phyloP scores from a whole-genome alignment of 345 rosid species.

The Rhodomyrtus tomentosa region DNA sequence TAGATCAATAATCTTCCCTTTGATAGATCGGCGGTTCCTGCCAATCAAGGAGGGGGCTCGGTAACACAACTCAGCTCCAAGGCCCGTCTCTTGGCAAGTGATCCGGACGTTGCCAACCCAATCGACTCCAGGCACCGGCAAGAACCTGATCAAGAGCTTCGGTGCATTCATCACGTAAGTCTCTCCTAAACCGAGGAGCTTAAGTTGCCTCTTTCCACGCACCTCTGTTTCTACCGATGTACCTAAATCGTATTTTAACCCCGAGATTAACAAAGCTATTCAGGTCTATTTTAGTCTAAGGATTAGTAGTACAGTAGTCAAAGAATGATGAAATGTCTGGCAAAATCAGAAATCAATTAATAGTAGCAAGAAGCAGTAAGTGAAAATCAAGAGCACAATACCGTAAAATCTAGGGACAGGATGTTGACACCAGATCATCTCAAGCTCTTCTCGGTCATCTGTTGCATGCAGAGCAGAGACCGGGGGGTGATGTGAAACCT shows the following conservation, averaged over 20 bases:
- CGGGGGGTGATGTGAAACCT: constrained; percentile 92
- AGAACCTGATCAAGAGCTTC: constrained; percentile 37
- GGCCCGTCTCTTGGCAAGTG: constrained; percentile 47
- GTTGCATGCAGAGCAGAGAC: constrained; percentile 79
- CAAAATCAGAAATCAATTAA: not conserved
- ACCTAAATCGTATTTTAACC: constrained; percentile 18
- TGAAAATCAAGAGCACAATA: not conserved
- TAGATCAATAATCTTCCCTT: constrained; percentile 52
- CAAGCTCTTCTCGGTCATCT: constrained; percentile 44
- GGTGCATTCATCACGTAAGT: constrained; percentile 80
- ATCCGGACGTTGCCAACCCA: constrained; percentile 61
- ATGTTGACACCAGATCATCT: constrained; percentile 58
- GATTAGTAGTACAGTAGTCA: not conserved
- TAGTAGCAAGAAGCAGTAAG: not conserved
- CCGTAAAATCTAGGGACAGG: constrained; percentile 63
- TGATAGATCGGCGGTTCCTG: constrained; percentile 31
- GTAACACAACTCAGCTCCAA: constrained; percentile 48
- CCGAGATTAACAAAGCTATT: not conserved
- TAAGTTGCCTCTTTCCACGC: constrained; percentile 48
- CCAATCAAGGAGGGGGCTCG: constrained; percentile 27
- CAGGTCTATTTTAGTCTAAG: not conserved
- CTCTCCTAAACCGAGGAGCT: constrained; percentile 41
- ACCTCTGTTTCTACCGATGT: constrained; percentile 58
- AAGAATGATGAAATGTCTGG: not conserved
- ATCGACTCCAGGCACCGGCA: constrained; percentile 46